phyloP scores from a whole-genome alignment of 2,329 filamentous ascomycete genomes.

The Conoideocrella luteorostrata region DNA sequence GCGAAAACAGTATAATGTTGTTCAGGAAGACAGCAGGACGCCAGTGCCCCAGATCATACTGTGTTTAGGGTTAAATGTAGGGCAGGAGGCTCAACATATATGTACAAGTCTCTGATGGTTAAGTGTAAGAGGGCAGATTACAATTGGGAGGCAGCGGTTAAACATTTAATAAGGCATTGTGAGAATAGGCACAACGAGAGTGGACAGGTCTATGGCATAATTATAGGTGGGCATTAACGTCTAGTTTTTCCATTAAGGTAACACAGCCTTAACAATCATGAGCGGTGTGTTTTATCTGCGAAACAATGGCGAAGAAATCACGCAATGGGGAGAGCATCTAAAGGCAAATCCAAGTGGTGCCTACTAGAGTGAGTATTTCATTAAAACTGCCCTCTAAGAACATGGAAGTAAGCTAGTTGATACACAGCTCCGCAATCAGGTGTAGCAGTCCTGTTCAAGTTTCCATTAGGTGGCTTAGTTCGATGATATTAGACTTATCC shows the following conservation, averaged over 20 bases:
- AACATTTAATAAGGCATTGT: neutral
- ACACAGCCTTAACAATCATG: neutral
- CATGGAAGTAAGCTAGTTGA: too few species aligned
- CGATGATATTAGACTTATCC: too few species aligned
- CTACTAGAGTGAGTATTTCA: neutral
- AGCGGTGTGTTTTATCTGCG: neutral
- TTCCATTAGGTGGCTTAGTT: neutral
- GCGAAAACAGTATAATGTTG: neutral
- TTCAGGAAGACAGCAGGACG: conserved; percentile 1
- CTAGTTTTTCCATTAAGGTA: conserved; percentile 1
- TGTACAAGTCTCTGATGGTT: conserved; percentile 1
- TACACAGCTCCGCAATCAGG: neutral
- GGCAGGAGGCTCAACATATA: neutral
- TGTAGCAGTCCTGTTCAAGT: neutral
- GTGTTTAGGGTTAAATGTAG: conserved; percentile 2
- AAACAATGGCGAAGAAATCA: neutral
- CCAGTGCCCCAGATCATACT: neutral
- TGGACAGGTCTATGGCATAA: neutral
- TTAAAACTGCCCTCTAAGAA: too few species aligned
- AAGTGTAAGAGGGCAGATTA: conserved; percentile 2
- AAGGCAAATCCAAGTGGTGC: neutral
- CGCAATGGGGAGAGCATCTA: neutral
- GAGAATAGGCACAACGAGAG: neutral
- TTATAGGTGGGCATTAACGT: neutral
- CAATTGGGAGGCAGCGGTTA: neutral